Evolutionary conservation across 2,329 filamentous ascomycete genomes (phyloP).

Genomic region (Huntiella savannae): DNA sequence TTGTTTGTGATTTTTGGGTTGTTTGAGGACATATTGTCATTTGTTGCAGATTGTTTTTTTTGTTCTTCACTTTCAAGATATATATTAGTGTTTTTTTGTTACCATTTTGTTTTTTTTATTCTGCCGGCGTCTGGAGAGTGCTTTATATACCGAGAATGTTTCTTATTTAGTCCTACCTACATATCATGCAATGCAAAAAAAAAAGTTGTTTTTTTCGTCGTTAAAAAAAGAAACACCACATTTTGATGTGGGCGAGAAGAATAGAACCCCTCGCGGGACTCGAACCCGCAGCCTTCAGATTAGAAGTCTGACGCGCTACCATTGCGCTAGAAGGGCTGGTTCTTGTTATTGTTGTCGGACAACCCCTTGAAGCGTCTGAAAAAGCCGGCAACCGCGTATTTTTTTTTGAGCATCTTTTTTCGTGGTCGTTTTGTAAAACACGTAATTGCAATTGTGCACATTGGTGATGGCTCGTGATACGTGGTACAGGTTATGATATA

Average conservation of each 20-base stretch:
- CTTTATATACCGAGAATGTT: too few relatives aligned
- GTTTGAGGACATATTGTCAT: neutral
- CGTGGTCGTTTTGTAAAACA: too few relatives aligned
- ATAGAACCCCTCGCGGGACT: conserved; percentile 11
- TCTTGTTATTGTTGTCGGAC: neutral
- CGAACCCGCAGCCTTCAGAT: conserved; percentile 12
- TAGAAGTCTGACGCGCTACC: conserved; percentile 12
- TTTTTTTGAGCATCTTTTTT: too few relatives aligned
- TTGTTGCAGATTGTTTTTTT: conserved; percentile 7
- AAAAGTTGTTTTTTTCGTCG: neutral
- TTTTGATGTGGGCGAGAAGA: neutral
- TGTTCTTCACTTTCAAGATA: conserved; percentile 13
- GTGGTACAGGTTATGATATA: too few relatives aligned
- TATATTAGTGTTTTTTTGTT: conserved; percentile 12
- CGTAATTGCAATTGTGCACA: too few relatives aligned
- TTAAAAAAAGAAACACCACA: neutral
- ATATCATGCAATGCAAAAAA: neutral
- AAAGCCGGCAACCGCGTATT: too few relatives aligned
- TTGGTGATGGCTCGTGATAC: too few relatives aligned
- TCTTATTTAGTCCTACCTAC: neutral
- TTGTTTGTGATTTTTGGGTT: conserved; percentile 3
- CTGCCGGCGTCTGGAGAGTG: too few relatives aligned
- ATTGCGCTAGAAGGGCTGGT: conserved; percentile 11
- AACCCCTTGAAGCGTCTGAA: neutral
- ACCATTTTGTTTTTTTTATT: conserved; percentile 12